phyloP scores from a whole-genome alignment of 768 basidiomycete species.

The Rhodotorula paludigena region DNA sequence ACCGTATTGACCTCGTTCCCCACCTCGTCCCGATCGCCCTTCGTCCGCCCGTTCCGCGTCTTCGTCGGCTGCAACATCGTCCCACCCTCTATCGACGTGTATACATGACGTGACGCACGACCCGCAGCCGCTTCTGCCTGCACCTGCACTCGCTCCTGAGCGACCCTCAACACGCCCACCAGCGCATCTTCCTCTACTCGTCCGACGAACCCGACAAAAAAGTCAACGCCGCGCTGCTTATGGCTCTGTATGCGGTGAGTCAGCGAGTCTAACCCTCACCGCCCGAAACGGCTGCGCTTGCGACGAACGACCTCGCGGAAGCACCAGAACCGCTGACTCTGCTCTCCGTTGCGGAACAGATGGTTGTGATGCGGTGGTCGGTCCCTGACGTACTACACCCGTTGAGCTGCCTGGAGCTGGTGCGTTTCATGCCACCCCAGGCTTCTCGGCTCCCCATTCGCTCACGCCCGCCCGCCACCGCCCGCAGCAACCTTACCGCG shows the following conservation, averaged over 20 bases:
- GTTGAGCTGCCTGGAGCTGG: constrained; percentile 57
- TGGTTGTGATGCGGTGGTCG: constrained; percentile 82
- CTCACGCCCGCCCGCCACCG: no score
- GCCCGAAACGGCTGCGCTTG: no score
- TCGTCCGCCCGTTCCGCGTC: neutral
- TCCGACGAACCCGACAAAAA: constrained; percentile 78
- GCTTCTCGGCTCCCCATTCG: neutral
- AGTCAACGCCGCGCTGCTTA: constrained; percentile 88
- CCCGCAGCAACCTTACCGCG: constrained; percentile 59
- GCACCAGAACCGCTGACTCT: neutral
- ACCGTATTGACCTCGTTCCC: no score
- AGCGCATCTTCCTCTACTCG: constrained; percentile 80
- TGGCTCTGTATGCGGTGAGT: constrained; percentile 86
- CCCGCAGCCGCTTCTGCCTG: constrained; percentile 60
- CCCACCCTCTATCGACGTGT: neutral
- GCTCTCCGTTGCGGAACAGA: constrained; percentile 55
- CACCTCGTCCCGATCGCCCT: neutral
- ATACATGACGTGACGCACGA: neutral
- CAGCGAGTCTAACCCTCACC: neutral
- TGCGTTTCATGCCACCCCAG: neutral
- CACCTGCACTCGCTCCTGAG: constrained; percentile 83
- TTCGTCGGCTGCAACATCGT: neutral
- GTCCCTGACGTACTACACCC: constrained; percentile 96
- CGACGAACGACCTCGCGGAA: no score
- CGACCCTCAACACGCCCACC: constrained; percentile 49